Evolutionary conservation across 192 early-diverging fungal genomes (phyloP).

Genomic region (Umbelopsis sp.): DNA sequence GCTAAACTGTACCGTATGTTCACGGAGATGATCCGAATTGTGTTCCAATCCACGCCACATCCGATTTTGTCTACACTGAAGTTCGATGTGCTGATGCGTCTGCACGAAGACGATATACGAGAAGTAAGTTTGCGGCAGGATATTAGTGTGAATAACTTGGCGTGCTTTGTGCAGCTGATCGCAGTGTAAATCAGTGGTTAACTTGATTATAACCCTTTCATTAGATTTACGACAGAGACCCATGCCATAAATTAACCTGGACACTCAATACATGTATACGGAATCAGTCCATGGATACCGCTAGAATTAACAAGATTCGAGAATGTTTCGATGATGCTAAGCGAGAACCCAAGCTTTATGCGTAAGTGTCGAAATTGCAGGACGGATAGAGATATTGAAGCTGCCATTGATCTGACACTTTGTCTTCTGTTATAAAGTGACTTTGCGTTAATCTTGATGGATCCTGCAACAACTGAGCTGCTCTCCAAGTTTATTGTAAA

Average conservation of each 20-base stretch:
- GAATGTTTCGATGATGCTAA: conserved; percentile 56
- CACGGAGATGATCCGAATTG: conserved; percentile 36
- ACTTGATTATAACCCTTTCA: neutral
- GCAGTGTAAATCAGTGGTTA: neutral
- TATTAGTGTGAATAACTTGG: no score
- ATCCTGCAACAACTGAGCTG: conserved; percentile 55
- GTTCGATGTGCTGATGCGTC: conserved; percentile 60
- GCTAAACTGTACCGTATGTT: conserved; percentile 47
- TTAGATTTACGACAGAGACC: conserved; percentile 54
- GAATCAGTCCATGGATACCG: conserved; percentile 57
- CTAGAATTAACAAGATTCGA: conserved; percentile 54
- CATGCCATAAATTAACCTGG: conserved; percentile 59
- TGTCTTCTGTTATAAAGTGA: conserved; percentile 42
- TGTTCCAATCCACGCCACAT: conserved; percentile 39
- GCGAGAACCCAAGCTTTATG: conserved; percentile 53
- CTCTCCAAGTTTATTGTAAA: conserved; percentile 50
- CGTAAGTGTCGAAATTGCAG: conserved; percentile 31
- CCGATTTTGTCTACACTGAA: conserved; percentile 50
- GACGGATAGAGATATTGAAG: no score
- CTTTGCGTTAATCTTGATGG: conserved; percentile 60
- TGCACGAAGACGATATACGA: conserved; percentile 55
- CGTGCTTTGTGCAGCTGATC: neutral
- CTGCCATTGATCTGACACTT: neutral
- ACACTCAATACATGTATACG: conserved; percentile 59
- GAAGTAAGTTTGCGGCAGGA: conserved; percentile 30